Conservation (phyloP, 2,329 filamentous ascomycete genomes). For the Rhynchosporium graminicola region DNA sequence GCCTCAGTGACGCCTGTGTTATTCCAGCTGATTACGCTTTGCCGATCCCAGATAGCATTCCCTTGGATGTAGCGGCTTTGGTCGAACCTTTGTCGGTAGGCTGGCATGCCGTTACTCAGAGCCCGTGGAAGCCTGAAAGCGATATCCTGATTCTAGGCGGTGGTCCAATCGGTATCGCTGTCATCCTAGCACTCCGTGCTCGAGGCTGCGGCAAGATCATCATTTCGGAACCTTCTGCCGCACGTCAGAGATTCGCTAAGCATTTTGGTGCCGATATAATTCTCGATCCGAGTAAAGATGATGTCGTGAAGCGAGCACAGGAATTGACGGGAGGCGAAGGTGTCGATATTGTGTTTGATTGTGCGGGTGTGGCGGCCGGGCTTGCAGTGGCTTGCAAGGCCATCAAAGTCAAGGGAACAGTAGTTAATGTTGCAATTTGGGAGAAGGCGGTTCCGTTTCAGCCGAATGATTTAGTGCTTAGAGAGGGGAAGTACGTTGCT, state of each 20-base stretch:
- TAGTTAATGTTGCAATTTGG: slow-evolving; percentile 68
- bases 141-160: slow-evolving; percentile 59
- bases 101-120: slow-evolving; percentile 61
- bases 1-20: slow-evolving; percentile 56
- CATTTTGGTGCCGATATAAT: slow-evolving; percentile 58
- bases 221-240: slow-evolving; percentile 55
- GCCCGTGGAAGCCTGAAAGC: slow-evolving; percentile 48
- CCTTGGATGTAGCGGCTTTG: slow-evolving; percentile 56
- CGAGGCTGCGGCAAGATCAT: slow-evolving; percentile 56
- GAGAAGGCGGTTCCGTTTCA: slow-evolving; percentile 55
- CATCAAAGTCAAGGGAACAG: slow-evolving; percentile 54
- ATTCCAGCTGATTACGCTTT: slow-evolving; percentile 52
- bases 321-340: slow-evolving; percentile 52
- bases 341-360: slow-evolving; percentile 62
- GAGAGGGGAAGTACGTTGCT: slow-evolving; percentile 54
- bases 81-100: slow-evolving; percentile 65
- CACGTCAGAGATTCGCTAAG: slow-evolving; percentile 52
- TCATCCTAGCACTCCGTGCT: slow-evolving; percentile 59
- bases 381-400: slow-evolving; percentile 47
- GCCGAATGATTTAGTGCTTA: slow-evolving; percentile 54
- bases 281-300: slow-evolving; percentile 53
- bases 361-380: slow-evolving; percentile 59
- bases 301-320: slow-evolving; percentile 48
- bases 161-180: slow-evolving; percentile 62
- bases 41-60: slow-evolving; percentile 52